These are phyloP conservation scores for Ormosia semicastrata DNA, from an alignment of 306 rosid genomes.

Conservation along the genomic window DNA sequence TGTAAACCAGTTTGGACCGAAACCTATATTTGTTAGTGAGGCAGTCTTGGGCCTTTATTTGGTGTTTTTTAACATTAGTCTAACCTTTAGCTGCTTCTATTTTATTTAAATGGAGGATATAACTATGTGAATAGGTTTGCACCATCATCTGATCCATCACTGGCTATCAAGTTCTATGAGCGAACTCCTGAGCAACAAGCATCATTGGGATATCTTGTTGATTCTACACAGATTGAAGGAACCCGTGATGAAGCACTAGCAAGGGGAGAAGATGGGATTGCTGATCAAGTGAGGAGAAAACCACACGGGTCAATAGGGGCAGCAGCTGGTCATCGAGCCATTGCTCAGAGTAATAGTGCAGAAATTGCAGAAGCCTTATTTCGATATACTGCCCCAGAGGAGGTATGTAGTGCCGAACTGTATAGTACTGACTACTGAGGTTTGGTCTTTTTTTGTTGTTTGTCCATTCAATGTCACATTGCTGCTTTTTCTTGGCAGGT, in stretches of 20 bases:
- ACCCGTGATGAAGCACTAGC: constrained; percentile 35
- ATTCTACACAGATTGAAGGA: constrained; percentile 47
- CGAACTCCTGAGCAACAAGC: constrained; percentile 92
- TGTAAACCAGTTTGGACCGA: neutral
- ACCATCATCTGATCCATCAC: constrained; percentile 76
- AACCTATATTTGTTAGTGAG: constrained; percentile 5
- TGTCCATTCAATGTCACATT: neutral
- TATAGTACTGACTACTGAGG: neutral
- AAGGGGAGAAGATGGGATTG: constrained; percentile 35
- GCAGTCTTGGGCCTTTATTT: constrained; percentile 2
- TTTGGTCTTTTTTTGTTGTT: neutral
- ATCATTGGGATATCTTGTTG: constrained; percentile 68
- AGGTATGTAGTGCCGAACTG: constrained; percentile 47
- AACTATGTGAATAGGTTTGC: constrained; percentile 57
- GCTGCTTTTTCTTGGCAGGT: constrained; percentile 55
- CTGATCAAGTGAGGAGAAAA: constrained; percentile 49
- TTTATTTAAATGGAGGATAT: constrained; percentile 1
- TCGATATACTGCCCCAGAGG: constrained; percentile 92
- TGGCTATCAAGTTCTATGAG: constrained; percentile 79
- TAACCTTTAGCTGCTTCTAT: constrained; percentile 12
- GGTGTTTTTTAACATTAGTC: neutral
- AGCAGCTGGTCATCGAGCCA: constrained; percentile 81
- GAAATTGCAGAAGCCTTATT: constrained; percentile 87
- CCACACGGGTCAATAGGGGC: constrained; percentile 91
- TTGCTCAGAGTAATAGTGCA: constrained; percentile 85